Evolutionary conservation across 2,329 filamentous ascomycete species (phyloP).

Genomic region (Mollisiaceae sp.): DNA sequence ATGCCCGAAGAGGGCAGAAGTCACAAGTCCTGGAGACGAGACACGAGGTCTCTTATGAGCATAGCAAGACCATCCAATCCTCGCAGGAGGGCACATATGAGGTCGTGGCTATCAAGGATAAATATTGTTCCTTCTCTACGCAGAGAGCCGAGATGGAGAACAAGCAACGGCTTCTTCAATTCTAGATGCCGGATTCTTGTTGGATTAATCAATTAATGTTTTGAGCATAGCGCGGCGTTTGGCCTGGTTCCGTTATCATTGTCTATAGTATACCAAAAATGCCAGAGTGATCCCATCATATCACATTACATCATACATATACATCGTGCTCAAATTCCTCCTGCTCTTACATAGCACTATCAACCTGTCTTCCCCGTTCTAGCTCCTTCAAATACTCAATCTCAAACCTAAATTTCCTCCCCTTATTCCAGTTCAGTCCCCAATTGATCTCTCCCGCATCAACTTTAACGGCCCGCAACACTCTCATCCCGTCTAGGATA

Average conservation of each 20-base stretch:
- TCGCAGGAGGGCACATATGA: constrained; percentile 97
- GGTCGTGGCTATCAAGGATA: constrained; percentile 94
- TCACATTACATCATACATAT: constrained; percentile 2
- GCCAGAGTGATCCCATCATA: constrained; percentile 12
- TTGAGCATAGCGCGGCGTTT: constrained; percentile 44
- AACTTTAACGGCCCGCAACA: constrained; percentile 31
- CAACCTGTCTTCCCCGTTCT: constrained; percentile 27
- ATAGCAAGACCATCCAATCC: constrained; percentile 80
- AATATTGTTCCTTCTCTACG: constrained; percentile 86
- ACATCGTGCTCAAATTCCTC: background rate
- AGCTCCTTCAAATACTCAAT: constrained; percentile 36
- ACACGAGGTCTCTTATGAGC: constrained; percentile 83
- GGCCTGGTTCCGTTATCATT: background rate
- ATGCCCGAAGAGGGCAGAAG: constrained; percentile 77
- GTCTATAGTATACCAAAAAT: constrained; percentile 18
- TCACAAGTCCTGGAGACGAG: constrained; percentile 86
- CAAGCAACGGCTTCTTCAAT: constrained; percentile 46
- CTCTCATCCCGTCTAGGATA: constrained; percentile 36
- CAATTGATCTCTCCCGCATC: constrained; percentile 38
- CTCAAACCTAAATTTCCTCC: constrained; percentile 36
- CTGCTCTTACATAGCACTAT: background rate
- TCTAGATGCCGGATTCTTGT: constrained; percentile 26
- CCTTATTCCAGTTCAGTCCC: constrained; percentile 39
- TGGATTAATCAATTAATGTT: constrained; percentile 25
- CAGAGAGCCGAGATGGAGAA: constrained; percentile 59